Percentiles rank a stretch among this genome's conserved stretches.
Conservation (phyloP, 2,329 filamentous ascomycete species). For the Akanthomyces muscarius region DNA sequence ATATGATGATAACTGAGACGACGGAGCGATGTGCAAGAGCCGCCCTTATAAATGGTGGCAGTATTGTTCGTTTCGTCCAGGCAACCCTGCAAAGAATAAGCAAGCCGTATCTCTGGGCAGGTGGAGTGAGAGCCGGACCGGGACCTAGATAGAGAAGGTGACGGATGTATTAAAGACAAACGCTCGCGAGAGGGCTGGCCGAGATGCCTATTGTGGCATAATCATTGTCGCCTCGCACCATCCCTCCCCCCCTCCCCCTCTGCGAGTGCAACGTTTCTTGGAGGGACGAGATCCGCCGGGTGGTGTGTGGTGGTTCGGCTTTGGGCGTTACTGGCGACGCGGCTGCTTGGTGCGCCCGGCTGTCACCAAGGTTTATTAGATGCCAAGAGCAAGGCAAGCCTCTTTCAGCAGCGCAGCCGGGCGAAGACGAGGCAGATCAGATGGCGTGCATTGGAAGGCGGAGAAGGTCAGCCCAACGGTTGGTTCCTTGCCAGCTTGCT, state of each 20-base stretch:
- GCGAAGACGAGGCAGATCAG: conserved; percentile 13
- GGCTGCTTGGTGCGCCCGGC: not conserved
- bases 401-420: not conserved
- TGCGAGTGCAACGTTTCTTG: conserved; percentile 15
- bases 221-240: not conserved
- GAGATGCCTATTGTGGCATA: conserved; percentile 15
- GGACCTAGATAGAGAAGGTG: conserved; percentile 8
- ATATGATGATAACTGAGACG: not conserved
- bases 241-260: not conserved
- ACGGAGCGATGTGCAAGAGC: not conserved
- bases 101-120: not conserved
- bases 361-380: not conserved
- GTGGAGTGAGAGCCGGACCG: conserved; percentile 3
- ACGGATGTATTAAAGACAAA: not conserved
- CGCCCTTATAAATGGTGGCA: not conserved
- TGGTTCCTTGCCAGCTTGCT: not conserved
- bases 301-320: not conserved
- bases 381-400: not conserved
- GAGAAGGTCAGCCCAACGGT: not conserved
- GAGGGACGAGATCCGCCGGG: conserved; percentile 1
- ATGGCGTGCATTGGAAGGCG: not conserved
- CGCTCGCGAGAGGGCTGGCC: not conserved
- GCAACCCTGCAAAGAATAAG: not conserved
- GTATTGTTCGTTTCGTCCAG: not conserved
- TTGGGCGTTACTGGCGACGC: not conserved